Evolutionary conservation across 495 filamentous ascomycete species (phyloP), one percentile per base, ranked within the genome.

Genomic region (Penicillium paxilli): DNA sequence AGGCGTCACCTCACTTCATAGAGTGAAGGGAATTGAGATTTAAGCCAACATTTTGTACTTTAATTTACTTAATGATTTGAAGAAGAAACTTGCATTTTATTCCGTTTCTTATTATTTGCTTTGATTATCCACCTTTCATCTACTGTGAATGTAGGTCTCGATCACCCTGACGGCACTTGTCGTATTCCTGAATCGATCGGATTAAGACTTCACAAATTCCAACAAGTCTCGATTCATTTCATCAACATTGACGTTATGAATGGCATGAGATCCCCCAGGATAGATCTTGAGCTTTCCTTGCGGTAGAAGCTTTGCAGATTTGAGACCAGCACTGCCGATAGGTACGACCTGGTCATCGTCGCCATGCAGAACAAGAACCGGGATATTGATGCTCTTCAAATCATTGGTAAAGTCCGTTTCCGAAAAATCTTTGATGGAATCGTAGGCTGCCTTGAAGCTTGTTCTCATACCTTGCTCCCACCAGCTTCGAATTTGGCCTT

Each of bases 341-440:
- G 71, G 71, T 28, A 72, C 68, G 48, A 75, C 57, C 51, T 77
- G 72, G 44, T 75, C 72, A 47, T 70, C 65, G 33, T 71, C 65
- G 0, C 74, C 70, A 60, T 77, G 72, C 0, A 77, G 52, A 25
- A 77, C 49, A n/a, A 67, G 44, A 46, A 64, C 65, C 1, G 71
- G 73, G 41, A 74, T 65, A 14, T 73, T 47, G 32, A 72, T 70
- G 35, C 55, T 68, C 58, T 74, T 73, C 42, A 76, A 45, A 52
- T 76, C 73, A 38, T 68, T 66, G 1, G 67, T 74, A 44, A 69
- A 67, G 55, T 76, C 73, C 0, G 70, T 72, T 60, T 75, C 72
- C 5, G 68, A 68, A 40, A 73, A 72, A 32, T 65, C 63, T 49
- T 57, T 62, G 53, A 73, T 62, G n/a, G 59, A 67, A 50, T 75